A percentile compares a stretch with the other conserved stretches of the same genome.
phyloP scores from a whole-genome alignment of 805 yeast genomes.

The Schizosaccharomyces octosporus region DNA sequence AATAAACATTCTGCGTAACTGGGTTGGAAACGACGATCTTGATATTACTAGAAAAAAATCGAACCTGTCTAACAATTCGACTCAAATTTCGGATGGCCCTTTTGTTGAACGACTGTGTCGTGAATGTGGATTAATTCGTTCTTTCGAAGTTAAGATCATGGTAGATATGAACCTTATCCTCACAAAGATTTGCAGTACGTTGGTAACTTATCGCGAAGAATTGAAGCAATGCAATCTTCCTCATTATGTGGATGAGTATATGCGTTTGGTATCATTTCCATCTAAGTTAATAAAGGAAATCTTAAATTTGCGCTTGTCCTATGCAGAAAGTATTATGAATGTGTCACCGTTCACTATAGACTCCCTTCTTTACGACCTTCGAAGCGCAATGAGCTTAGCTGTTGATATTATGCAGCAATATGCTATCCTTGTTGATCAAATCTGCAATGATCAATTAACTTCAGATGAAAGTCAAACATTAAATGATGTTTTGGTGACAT shows the following conservation, averaged over 20 bases:
- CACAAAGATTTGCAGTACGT: slow-evolving; percentile 52
- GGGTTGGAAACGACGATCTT: slow-evolving; percentile 69
- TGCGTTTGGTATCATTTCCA: slow-evolving; percentile 50
- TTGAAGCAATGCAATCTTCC: slow-evolving; percentile 53
- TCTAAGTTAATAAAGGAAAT: slow-evolving; percentile 56
- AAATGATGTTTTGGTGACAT: slow-evolving; percentile 45
- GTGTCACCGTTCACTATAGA: slow-evolving; percentile 93
- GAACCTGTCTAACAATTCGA: slow-evolving; percentile 12
- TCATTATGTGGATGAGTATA: slow-evolving; percentile 38
- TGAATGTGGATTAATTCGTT: slow-evolving; percentile 22
- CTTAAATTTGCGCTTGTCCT: slow-evolving; percentile 43
- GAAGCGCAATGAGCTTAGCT: slow-evolving; percentile 49
- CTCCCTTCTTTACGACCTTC: slow-evolving; percentile 71
- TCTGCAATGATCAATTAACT: slow-evolving; percentile 46
- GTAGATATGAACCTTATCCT: slow-evolving; percentile 57
- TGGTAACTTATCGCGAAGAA: slow-evolving; percentile 31
- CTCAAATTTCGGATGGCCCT: slow-evolving; percentile 36
- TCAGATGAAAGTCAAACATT: slow-evolving; percentile 36
- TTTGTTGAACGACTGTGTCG: slow-evolving; percentile 67
- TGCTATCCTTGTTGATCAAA: slow-evolving; percentile 26
- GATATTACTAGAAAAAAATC: slow-evolving; percentile 27
- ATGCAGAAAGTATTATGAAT: slow-evolving; percentile 52
- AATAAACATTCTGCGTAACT: slow-evolving; percentile 31
- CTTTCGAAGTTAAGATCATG: slow-evolving; percentile 47
- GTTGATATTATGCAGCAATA: slow-evolving; percentile 48